phyloP scores from a whole-genome alignment of 148 eudicot species.

The Heliamphora exappendiculata region DNA sequence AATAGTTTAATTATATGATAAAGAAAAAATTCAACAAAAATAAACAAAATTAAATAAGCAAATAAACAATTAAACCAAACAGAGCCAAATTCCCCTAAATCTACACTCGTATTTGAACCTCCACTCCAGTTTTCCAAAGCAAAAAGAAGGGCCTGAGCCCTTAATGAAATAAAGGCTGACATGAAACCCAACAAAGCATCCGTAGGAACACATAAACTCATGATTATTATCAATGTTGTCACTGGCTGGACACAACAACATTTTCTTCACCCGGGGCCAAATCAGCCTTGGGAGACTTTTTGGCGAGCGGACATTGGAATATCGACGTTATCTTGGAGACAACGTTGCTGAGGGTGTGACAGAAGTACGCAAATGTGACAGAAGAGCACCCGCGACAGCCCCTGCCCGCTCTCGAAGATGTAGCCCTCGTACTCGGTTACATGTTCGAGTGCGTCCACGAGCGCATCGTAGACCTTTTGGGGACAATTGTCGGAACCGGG shows the following conservation, averaged over 20 bases:
- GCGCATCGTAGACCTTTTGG: slow-evolving; percentile 79
- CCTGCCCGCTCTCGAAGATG: slow-evolving; percentile 86
- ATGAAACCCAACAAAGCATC: no score
- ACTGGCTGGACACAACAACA: slow-evolving; percentile 46
- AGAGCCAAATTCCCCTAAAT: no score
- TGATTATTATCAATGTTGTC: slow-evolving; percentile 15
- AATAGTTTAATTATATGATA: no score
- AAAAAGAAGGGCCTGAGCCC: no score
- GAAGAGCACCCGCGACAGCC: slow-evolving; percentile 62
- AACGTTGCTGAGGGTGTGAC: slow-evolving; percentile 89
- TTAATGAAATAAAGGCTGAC: no score
- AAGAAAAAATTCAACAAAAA: no score
- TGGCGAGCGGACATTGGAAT: slow-evolving; percentile 61
- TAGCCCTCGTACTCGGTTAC: slow-evolving; percentile 84
- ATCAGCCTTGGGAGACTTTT: slow-evolving; percentile 46
- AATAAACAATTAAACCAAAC: no score
- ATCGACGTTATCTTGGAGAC: slow-evolving; percentile 69
- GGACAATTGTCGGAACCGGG: slow-evolving; percentile 91
- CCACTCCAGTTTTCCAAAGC: no score
- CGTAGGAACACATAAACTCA: no score
- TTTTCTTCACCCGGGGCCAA: slow-evolving; percentile 38
- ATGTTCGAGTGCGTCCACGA: slow-evolving; percentile 79
- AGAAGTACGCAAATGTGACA: slow-evolving; percentile 62
- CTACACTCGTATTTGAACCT: no score
- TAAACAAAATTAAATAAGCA: no score